These are phyloP conservation scores for Neostapfia colusana DNA, from an alignment of 176 grass and related monocot genomes.

Conservation along the genomic window DNA sequence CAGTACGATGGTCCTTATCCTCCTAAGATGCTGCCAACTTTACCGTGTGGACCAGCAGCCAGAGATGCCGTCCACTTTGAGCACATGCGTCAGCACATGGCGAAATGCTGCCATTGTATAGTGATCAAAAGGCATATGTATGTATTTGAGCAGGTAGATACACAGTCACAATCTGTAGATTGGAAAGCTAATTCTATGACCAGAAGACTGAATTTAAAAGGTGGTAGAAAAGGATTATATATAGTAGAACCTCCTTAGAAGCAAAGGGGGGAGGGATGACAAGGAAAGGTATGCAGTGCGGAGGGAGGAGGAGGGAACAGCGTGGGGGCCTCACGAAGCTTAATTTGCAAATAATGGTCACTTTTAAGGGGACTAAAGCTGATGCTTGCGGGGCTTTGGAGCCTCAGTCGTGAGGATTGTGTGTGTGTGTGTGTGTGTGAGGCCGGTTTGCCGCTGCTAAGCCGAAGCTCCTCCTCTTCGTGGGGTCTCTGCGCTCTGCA, in stretches of 20 bases:
- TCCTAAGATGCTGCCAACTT: conserved; percentile 40
- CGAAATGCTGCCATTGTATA: conserved; percentile 2
- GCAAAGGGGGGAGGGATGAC: conserved; percentile 41
- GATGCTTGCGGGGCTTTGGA: conserved; percentile 48
- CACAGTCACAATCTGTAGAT: conserved; percentile 41
- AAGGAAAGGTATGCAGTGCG: conserved; percentile 34
- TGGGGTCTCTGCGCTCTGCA: conserved; percentile 1
- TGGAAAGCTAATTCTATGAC: conserved; percentile 15
- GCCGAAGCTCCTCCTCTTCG: conserved; percentile 9
- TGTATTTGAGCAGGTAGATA: conserved; percentile 33
- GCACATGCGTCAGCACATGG: conserved; percentile 54
- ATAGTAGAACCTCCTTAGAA: conserved; percentile 61
- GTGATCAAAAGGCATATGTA: neutral
- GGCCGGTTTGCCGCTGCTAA: conserved; percentile 8
- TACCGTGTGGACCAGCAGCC: conserved; percentile 28
- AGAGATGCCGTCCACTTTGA: conserved; percentile 36
- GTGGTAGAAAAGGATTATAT: neutral
- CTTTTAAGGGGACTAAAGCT: conserved; percentile 54
- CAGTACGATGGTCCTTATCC: conserved; percentile 32
- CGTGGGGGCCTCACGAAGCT: conserved; percentile 47
- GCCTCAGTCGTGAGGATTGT: conserved; percentile 17
- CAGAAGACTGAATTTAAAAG: conserved; percentile 39
- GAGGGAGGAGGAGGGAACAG: conserved; percentile 20
- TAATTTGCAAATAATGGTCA: conserved; percentile 59
- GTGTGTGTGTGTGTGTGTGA: neutral